A percentile compares a stretch with the other conserved stretches of the same genome.
Evolutionary conservation across 108 stramenopile species (phyloP).

Genomic region (Skeletonema costatum): DNA sequence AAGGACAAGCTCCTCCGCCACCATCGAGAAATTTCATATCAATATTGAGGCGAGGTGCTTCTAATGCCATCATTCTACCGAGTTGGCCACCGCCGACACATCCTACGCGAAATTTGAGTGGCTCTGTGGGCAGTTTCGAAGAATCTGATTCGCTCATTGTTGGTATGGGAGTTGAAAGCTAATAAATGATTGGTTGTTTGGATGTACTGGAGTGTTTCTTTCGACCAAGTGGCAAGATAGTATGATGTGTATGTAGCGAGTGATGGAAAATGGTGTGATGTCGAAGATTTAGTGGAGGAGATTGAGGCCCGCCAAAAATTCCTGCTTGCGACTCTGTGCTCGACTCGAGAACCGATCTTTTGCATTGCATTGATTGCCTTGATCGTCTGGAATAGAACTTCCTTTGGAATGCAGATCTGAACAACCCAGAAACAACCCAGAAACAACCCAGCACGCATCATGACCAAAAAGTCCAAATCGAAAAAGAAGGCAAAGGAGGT

Average conservation of each 20-base stretch:
- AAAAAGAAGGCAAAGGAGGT: conserved; percentile 15
- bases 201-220: background rate
- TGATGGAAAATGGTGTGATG: background rate
- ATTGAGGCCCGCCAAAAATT: background rate
- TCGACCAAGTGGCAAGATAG: background rate
- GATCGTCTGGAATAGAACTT: background rate
- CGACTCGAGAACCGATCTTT: too few relatives aligned
- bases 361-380: background rate
- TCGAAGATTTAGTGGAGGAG: background rate
- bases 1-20: conserved; percentile 63
- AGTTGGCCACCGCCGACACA: conserved; percentile 99
- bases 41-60: conserved; percentile 92
- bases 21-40: conserved; percentile 90
- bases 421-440: too few relatives aligned
- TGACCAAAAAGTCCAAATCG: conserved; percentile 30
- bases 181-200: background rate
- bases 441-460: background rate
- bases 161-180: background rate
- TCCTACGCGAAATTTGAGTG: conserved; percentile 68
- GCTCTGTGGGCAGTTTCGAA: conserved; percentile 30
- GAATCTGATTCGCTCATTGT: conserved; percentile 1
- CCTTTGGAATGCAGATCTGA: background rate
- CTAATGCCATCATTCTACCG: conserved; percentile 99
- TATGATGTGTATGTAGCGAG: background rate
- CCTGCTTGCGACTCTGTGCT: background rate